A percentile compares a stretch with the other conserved stretches of the same genome.
phyloP scores from a whole-genome alignment of 2,329 filamentous ascomycete species.

The Tolypocladium ovalisporum region DNA sequence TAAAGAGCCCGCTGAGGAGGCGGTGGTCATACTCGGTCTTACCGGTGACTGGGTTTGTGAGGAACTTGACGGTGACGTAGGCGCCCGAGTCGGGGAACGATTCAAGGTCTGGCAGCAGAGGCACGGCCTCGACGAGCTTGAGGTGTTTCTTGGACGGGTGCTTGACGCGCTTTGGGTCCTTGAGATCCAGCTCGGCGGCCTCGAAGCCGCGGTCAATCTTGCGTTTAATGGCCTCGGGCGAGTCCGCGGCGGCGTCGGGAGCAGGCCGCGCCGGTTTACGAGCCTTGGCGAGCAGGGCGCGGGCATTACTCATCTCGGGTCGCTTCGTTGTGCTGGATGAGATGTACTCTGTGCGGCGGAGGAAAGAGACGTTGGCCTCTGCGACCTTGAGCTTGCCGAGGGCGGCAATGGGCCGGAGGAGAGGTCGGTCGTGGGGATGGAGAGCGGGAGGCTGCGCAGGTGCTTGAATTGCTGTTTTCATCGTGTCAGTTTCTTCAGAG shows the following conservation, averaged over 20 bases:
- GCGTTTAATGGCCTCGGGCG: conserved; percentile 54
- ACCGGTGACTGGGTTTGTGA: conserved; percentile 49
- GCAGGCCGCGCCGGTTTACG: conserved; percentile 31
- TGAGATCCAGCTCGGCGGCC: conserved; percentile 39
- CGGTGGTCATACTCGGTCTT: conserved; percentile 45
- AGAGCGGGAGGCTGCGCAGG: conserved; percentile 58
- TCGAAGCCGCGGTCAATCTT: conserved; percentile 56
- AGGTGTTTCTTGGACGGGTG: conserved; percentile 49
- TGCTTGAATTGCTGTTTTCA: conserved; percentile 64
- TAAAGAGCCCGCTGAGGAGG: conserved; percentile 49
- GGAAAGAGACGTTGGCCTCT: conserved; percentile 77
- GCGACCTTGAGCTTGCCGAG: conserved; percentile 74
- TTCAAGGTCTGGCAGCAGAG: conserved; percentile 54
- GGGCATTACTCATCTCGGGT: conserved; percentile 31
- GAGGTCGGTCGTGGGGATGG: conserved; percentile 73
- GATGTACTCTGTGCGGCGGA: conserved; percentile 94
- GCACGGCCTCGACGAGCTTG: conserved; percentile 47
- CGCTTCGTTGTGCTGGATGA: conserved; percentile 48
- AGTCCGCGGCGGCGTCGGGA: conserved; percentile 48
- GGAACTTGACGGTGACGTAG: conserved; percentile 60
- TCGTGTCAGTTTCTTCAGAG: neutral
- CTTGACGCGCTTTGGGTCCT: conserved; percentile 40
- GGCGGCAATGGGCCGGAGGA: conserved; percentile 73
- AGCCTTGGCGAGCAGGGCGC: conserved; percentile 21
- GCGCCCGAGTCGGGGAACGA: conserved; percentile 60